Evolutionary conservation across 352 stramenopile species (phyloP).

Genomic region (Globisporangium radiosum): DNA sequence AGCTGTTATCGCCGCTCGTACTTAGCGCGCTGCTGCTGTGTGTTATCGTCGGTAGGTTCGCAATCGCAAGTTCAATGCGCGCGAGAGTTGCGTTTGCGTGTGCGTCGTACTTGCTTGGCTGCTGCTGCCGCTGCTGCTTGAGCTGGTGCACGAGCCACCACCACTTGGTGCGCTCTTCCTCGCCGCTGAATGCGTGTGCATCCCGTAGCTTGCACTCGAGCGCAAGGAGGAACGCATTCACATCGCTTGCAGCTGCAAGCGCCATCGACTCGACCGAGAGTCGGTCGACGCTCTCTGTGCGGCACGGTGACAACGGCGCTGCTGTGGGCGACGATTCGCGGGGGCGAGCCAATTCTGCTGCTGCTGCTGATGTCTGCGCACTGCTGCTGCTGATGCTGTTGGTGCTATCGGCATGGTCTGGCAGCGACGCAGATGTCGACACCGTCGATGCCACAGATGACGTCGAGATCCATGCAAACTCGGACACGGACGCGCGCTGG

Average conservation of each 20-base stretch:
- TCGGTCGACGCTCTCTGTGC: not conserved
- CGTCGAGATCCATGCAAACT: slow-evolving; percentile 7
- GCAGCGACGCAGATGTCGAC: slow-evolving; percentile 4
- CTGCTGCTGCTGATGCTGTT: not conserved
- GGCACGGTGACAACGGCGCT: not conserved
- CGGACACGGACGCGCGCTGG: slow-evolving; percentile 6
- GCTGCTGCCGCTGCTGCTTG: slow-evolving; percentile 22
- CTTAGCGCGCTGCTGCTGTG: not conserved
- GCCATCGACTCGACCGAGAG: slow-evolving; percentile 9
- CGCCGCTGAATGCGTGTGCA: slow-evolving; percentile 17
- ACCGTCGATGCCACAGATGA: slow-evolving; percentile 9
- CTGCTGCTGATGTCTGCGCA: not conserved
- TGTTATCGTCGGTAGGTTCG: slow-evolving; percentile 11
- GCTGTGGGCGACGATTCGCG: not conserved
- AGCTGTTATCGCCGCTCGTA: too few species aligned
- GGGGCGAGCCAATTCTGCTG: not conserved
- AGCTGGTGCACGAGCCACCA: slow-evolving; percentile 30
- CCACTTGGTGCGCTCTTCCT: slow-evolving; percentile 34
- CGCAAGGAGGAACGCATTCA: slow-evolving; percentile 16
- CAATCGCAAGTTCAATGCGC: slow-evolving; percentile 28
- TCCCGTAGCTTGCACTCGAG: slow-evolving; percentile 19
- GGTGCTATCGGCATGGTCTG: not conserved
- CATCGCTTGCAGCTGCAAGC: slow-evolving; percentile 9
- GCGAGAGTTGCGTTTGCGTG: slow-evolving; percentile 19
- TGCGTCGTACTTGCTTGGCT: slow-evolving; percentile 16